These are phyloP conservation scores for Phytopythium litorale DNA, from an alignment of 352 stramenopile species.

Conservation along the genomic window DNA sequence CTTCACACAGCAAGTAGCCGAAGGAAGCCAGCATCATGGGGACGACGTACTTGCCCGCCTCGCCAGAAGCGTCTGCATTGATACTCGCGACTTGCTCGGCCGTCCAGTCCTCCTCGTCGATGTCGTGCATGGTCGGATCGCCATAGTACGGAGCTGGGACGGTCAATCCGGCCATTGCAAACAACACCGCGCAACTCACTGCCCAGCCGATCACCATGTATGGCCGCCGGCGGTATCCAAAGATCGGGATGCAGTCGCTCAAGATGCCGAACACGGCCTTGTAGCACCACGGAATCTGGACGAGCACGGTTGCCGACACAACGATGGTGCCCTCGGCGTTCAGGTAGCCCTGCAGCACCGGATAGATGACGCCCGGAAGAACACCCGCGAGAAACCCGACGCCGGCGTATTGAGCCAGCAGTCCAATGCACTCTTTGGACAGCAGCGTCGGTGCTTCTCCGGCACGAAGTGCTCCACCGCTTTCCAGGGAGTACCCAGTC, in stretches of 20 bases:
- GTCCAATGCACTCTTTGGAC: constrained; percentile 31
- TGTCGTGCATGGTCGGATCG: constrained; percentile 25
- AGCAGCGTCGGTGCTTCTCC: constrained; percentile 30
- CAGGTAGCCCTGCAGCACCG: constrained; percentile 41
- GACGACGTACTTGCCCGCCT: constrained; percentile 34
- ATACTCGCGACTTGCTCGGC: constrained; percentile 24
- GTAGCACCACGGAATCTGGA: constrained; percentile 44
- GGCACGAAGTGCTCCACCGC: constrained; percentile 27
- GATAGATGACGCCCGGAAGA: constrained; percentile 40
- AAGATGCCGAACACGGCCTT: constrained; percentile 47
- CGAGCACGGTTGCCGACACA: constrained; percentile 35
- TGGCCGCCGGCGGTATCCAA: constrained; percentile 33
- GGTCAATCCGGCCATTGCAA: constrained; percentile 25
- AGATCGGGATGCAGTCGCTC: constrained; percentile 43
- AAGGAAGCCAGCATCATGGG: constrained; percentile 54
- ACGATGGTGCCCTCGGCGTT: constrained; percentile 42
- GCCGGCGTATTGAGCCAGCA: constrained; percentile 43
- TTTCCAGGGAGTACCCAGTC: constrained; percentile 5
- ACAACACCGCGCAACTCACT: constrained; percentile 25
- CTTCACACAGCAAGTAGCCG: constrained; percentile 44
- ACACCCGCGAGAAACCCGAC: constrained; percentile 38
- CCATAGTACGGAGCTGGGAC: constrained; percentile 34
- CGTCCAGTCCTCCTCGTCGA: constrained; percentile 27
- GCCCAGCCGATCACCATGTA: constrained; percentile 47
- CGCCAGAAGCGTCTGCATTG: constrained; percentile 20